Evolutionary conservation across 1,139 yeast species (phyloP).

Genomic region (Diutina ranongensis): DNA sequence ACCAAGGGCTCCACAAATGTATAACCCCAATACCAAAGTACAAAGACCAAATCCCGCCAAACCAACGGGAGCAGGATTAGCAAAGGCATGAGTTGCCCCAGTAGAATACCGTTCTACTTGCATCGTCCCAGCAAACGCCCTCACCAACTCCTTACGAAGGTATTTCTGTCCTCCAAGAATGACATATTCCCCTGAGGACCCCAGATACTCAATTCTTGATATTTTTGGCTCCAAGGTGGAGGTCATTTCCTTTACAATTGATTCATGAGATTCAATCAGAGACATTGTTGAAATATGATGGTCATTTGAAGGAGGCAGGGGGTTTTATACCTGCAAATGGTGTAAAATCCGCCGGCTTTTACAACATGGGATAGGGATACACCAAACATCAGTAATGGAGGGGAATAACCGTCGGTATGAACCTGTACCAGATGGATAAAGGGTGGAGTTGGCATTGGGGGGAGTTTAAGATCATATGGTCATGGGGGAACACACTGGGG

Average conservation of each 20-base stretch:
- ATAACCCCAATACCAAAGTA: conserved; percentile 10
- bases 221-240: neutral
- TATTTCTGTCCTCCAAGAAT: conserved; percentile 9
- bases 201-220: neutral
- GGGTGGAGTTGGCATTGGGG: no score
- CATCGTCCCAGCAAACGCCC: conserved; percentile 11
- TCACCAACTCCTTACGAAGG: conserved; percentile 10
- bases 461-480: no score
- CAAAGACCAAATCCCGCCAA: conserved; percentile 10
- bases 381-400: no score
- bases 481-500: no score
- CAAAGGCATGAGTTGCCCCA: conserved; percentile 8
- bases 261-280: neutral
- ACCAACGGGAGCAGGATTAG: conserved; percentile 11
- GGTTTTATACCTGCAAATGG: neutral
- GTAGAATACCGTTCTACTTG: conserved; percentile 9
- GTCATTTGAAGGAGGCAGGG: neutral
- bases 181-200: conserved; percentile 8
- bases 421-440: no score
- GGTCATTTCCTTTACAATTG: neutral
- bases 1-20: neutral
- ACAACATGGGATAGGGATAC: no score
- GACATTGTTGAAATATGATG: no score
- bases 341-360: neutral
- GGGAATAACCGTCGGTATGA: no score